Percentiles rank a stretch among this genome's conserved stretches.
Conservation (phyloP, 768 basidiomycete species). For the Phanerodontia chrysosporium region DNA sequence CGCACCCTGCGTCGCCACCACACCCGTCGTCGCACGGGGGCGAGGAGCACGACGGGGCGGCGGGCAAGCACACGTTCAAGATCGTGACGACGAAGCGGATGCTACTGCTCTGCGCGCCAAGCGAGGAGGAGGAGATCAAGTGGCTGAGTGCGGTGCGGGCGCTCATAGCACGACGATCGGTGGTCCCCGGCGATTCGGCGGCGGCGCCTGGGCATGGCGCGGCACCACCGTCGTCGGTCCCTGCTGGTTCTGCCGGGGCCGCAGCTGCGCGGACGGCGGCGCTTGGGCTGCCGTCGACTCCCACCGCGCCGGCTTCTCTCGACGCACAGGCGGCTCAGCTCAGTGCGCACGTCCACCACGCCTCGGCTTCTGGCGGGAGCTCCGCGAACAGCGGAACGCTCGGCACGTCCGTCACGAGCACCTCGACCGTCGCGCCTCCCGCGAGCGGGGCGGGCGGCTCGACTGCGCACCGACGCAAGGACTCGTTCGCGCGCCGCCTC, state of each 20-base stretch:
- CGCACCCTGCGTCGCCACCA: constrained; percentile 28
- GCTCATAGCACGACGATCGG: constrained; percentile 69
- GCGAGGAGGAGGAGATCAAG: constrained; percentile 96
- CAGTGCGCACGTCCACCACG: not conserved
- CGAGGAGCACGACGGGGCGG: constrained; percentile 42
- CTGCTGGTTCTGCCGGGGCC: not conserved
- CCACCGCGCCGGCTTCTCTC: not conserved
- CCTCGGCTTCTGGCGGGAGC: constrained; percentile 4
- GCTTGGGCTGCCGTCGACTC: not conserved
- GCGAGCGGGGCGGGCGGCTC: not conserved
- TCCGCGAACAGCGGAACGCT: constrained; percentile 7
- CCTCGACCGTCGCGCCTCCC: not conserved
- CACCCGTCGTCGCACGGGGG: constrained; percentile 14
- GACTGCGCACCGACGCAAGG: constrained; percentile 19
- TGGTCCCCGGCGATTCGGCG: constrained; percentile 27
- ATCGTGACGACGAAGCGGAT: constrained; percentile 93
- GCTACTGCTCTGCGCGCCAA: constrained; percentile 85
- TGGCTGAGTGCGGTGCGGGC: constrained; percentile 96
- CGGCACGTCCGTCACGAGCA: not conserved
- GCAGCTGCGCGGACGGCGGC: constrained; percentile 4
- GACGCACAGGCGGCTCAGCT: constrained; percentile 3
- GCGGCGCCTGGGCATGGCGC: constrained; percentile 11
- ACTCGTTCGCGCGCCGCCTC: constrained; percentile 27
- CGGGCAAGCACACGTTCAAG: constrained; percentile 75
- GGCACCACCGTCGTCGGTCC: not conserved